Percentiles rank a stretch among this genome's conserved stretches.
Evolutionary conservation across 352 stramenopile species (phyloP).

Genomic region (Stephanocyclus meneghinianus): DNA sequence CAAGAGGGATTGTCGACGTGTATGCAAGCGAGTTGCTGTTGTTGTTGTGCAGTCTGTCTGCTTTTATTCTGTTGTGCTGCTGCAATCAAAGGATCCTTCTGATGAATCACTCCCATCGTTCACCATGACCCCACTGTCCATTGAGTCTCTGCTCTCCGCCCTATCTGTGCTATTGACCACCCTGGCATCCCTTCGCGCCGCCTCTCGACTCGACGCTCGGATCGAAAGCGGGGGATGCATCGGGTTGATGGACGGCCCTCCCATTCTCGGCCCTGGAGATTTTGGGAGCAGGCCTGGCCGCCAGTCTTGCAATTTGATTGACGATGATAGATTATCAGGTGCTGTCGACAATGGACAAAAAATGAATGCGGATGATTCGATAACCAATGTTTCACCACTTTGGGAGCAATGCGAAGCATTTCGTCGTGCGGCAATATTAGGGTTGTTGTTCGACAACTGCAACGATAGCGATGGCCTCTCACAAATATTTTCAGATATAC

Average conservation of each 20-base stretch:
- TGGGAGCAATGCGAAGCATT: slow-evolving; percentile 53
- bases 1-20: no score
- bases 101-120: background rate
- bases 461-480: background rate
- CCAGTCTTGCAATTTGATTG: background rate
- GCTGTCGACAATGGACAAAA: background rate
- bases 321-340: background rate
- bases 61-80: background rate
- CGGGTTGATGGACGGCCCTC: slow-evolving; percentile 70
- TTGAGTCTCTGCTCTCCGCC: slow-evolving; percentile 28
- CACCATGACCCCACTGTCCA: background rate
- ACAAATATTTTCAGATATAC: slow-evolving; percentile 21
- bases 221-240: slow-evolving; percentile 54
- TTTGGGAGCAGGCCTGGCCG: slow-evolving; percentile 14
- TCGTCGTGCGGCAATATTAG: slow-evolving; percentile 43
- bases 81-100: background rate
- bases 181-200: slow-evolving; percentile 59
- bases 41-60: no score
- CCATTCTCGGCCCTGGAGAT: slow-evolving; percentile 44
- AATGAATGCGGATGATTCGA: background rate
- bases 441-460: slow-evolving; percentile 29
- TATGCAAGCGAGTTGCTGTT: no score
- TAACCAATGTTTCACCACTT: slow-evolving; percentile 36
- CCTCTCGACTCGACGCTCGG: slow-evolving; percentile 50
- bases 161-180: slow-evolving; percentile 31